These are phyloP conservation scores for Phytophthora fragariaefolia DNA, from an alignment of 352 stramenopile genomes.

Conservation along the genomic window DNA sequence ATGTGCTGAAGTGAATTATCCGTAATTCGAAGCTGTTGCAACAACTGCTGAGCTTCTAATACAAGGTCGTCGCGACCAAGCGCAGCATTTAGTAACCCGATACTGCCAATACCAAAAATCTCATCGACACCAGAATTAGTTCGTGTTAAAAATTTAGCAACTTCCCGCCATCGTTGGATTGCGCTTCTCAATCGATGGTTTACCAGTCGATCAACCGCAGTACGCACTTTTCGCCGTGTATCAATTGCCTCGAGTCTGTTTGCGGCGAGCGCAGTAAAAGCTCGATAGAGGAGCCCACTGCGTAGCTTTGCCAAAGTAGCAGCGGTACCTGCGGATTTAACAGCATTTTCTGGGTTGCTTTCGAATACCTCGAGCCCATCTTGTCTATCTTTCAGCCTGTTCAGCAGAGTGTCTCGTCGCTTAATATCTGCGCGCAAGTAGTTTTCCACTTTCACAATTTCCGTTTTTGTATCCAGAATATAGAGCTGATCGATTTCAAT, in stretches of 20 bases:
- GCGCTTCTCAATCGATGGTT: constrained; percentile 34
- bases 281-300: constrained; percentile 49
- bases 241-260: constrained; percentile 46
- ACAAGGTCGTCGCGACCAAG: constrained; percentile 58
- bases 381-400: constrained; percentile 49
- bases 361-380: constrained; percentile 61
- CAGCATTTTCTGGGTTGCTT: constrained; percentile 31
- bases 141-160: constrained; percentile 28
- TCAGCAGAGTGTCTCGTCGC: constrained; percentile 35
- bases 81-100: constrained; percentile 53
- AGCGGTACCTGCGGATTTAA: constrained; percentile 11
- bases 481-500: constrained; percentile 89
- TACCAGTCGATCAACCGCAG: constrained; percentile 32
- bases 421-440: constrained; percentile 70
- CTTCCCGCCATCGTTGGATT: constrained; percentile 41
- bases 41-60: constrained; percentile 48
- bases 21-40: constrained; percentile 53
- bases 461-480: constrained; percentile 78
- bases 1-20: constrained; percentile 45
- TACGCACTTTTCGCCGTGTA: constrained; percentile 49
- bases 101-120: constrained; percentile 52
- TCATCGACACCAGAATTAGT: constrained; percentile 15
- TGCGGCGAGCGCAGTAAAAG: constrained; percentile 57
- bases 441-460: constrained; percentile 77
- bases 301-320: constrained; percentile 48